A percentile compares a stretch with the other conserved stretches of the same genome.
Conservation (phyloP, 116 monocot genomes). For the Papilionanthe hybrid region DNA sequence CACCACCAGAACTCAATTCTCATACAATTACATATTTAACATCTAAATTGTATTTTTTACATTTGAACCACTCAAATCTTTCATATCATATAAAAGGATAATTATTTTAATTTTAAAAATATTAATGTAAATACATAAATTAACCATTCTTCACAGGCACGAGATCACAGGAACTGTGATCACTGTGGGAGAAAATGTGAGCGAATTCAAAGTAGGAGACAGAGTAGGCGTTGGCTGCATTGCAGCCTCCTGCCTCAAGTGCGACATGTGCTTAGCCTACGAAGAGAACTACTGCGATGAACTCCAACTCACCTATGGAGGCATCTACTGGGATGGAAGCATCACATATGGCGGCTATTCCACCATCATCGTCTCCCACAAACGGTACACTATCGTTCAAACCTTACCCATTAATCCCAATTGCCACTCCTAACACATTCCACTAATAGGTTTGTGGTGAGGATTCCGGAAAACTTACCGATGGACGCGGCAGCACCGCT, state of each 20-base stretch:
- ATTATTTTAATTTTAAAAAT: too few relatives aligned
- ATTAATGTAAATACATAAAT: too few relatives aligned
- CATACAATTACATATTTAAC: too few relatives aligned
- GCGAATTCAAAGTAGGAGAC: slow-evolving; percentile 65
- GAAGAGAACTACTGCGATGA: slow-evolving; percentile 86
- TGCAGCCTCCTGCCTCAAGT: slow-evolving; percentile 62
- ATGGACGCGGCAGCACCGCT: slow-evolving; percentile 44
- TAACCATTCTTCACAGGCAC: slow-evolving; percentile 24
- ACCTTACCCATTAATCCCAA: background rate
- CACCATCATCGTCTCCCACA: slow-evolving; percentile 57
- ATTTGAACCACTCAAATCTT: too few relatives aligned
- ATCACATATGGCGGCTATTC: slow-evolving; percentile 95
- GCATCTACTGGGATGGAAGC: slow-evolving; percentile 85
- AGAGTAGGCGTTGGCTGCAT: slow-evolving; percentile 77
- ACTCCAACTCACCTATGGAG: slow-evolving; percentile 70
- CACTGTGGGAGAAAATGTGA: slow-evolving; percentile 48
- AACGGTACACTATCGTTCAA: slow-evolving; percentile 21
- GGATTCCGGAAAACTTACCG: slow-evolving; percentile 32
- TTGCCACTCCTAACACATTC: background rate
- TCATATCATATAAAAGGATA: too few relatives aligned
- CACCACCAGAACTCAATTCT: too few relatives aligned
- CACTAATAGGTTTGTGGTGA: slow-evolving; percentile 50
- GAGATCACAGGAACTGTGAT: slow-evolving; percentile 81
- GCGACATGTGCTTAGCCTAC: slow-evolving; percentile 55
- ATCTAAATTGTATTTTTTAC: too few relatives aligned